These are phyloP conservation scores for Pyrus bretschneideri DNA, from an alignment of 306 rosid species.

Conservation along the genomic window DNA sequence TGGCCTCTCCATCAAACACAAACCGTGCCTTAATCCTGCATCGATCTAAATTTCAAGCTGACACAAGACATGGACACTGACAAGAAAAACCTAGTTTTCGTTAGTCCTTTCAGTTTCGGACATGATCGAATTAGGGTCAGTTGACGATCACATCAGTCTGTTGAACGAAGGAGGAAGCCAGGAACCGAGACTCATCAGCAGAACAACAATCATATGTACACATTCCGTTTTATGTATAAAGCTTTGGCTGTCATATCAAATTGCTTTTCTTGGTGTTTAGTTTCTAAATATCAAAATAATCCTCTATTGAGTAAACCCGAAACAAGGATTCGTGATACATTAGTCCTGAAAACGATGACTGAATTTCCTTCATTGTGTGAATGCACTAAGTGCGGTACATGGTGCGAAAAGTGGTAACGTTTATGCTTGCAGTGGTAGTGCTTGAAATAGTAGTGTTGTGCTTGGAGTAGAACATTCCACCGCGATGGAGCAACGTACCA, in stretches of 20 bases:
- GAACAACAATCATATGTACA: not conserved
- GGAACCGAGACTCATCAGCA: not conserved
- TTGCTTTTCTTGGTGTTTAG: not conserved
- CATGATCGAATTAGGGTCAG: not conserved
- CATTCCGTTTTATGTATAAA: not conserved
- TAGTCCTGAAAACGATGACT: not conserved
- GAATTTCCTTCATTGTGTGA: not conserved
- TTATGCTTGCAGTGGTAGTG: too few species aligned
- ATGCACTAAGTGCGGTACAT: too few species aligned
- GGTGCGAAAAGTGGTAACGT: too few species aligned
- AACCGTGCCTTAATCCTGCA: slow-evolving; percentile 2
- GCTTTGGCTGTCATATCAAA: not conserved
- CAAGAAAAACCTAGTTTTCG: not conserved
- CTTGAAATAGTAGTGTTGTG: too few species aligned
- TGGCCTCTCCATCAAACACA: slow-evolving; percentile 37
- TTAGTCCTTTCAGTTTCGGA: not conserved
- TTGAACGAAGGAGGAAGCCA: not conserved
- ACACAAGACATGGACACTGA: not conserved
- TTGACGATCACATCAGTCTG: not conserved
- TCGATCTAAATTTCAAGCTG: slow-evolving; percentile 5
- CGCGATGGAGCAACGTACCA: too few species aligned
- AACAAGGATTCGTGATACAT: too few species aligned
- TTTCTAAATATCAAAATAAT: not conserved
- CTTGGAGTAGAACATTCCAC: too few species aligned
- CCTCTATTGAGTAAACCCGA: not conserved